Evolutionary conservation across 345 rosid species (phyloP).

Genomic region (Excoecaria cochinchinensis): DNA sequence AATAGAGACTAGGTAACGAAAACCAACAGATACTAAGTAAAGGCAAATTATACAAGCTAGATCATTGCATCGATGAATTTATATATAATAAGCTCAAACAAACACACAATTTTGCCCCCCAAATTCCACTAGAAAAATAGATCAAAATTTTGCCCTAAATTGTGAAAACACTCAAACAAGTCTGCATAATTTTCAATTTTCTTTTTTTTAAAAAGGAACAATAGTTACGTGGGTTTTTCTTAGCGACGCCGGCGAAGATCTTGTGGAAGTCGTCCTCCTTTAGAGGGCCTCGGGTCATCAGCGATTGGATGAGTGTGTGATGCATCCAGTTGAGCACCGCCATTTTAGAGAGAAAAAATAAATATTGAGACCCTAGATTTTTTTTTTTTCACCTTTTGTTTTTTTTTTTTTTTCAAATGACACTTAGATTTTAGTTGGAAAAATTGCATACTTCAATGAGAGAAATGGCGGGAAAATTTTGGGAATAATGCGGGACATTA

Average conservation of each 20-base stretch:
- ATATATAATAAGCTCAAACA: neutral
- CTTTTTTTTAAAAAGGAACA: neutral
- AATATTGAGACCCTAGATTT: neutral
- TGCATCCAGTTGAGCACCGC: constrained; percentile 61
- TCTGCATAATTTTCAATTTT: neutral
- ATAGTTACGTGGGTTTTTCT: constrained; percentile 49
- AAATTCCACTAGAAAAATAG: neutral
- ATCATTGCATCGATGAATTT: neutral
- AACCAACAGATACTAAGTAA: no score
- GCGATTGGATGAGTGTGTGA: constrained; percentile 77
- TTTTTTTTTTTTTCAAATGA: no score
- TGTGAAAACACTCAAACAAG: neutral
- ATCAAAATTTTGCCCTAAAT: neutral
- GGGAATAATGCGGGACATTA: no score
- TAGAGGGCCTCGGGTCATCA: constrained; percentile 85
- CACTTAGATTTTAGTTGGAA: no score
- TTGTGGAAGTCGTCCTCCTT: constrained; percentile 59
- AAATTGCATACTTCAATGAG: no score
- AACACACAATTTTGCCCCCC: neutral
- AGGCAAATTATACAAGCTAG: neutral
- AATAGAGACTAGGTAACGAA: neutral
- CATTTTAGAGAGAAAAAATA: constrained; percentile 29
- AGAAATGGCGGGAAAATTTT: no score
- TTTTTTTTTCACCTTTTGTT: neutral
- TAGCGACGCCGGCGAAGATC: constrained; percentile 63